Evolutionary conservation across 2,329 filamentous ascomycete species (phyloP).

Genomic region (Drechslerella coelobrocha): DNA sequence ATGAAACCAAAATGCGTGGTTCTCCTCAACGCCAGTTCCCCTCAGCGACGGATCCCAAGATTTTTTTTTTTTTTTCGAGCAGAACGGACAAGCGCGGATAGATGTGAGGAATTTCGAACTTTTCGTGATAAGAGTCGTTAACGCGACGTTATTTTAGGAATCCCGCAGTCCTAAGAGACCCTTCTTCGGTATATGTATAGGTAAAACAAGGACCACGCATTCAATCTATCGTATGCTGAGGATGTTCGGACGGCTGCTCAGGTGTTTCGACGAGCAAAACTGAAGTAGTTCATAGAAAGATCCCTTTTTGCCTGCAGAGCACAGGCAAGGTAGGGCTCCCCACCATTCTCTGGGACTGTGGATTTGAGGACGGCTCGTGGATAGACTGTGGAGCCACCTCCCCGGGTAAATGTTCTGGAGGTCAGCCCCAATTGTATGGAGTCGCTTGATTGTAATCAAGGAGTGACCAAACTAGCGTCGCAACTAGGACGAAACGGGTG

Average conservation of each 20-base stretch:
- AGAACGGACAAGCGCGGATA: no score
- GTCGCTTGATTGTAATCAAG: constrained; percentile 26
- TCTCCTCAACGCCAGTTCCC: no score
- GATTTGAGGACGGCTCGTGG: constrained; percentile 37
- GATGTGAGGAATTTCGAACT: no score
- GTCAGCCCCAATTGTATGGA: constrained; percentile 45
- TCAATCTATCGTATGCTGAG: constrained; percentile 47
- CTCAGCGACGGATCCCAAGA: no score
- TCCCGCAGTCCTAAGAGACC: constrained; percentile 23
- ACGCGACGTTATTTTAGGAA: constrained; percentile 24
- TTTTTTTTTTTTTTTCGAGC: no score
- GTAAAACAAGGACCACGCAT: constrained; percentile 16
- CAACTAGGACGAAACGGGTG: constrained; percentile 32
- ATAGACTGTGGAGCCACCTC: constrained; percentile 47
- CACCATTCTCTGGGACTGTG: constrained; percentile 23
- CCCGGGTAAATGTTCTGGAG: constrained; percentile 44
- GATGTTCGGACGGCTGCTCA: neutral
- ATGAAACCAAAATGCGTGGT: no score
- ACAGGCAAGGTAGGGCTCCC: constrained; percentile 8
- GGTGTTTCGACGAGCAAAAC: constrained; percentile 1
- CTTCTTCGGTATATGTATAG: constrained; percentile 20
- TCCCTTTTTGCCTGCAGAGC: constrained; percentile 26
- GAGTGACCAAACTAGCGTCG: constrained; percentile 13
- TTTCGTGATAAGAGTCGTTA: no score
- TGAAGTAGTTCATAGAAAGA: neutral